phyloP scores from a whole-genome alignment of 1,284 basidiomycete genomes.

The Thecaphora thlaspeos region DNA sequence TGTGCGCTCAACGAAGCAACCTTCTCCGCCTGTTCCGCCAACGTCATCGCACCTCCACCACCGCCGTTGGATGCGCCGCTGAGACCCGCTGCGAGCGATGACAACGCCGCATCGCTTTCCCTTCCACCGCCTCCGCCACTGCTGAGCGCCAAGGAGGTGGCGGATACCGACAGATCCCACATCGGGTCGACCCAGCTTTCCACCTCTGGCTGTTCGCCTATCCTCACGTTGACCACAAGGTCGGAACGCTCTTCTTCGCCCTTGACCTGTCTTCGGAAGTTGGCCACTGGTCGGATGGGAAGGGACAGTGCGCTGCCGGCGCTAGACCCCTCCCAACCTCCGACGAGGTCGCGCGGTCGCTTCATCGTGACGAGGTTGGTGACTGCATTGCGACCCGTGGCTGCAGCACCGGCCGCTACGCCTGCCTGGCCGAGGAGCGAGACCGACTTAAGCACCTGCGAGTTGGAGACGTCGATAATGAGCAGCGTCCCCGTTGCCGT shows the following conservation, averaged over 20 bases:
- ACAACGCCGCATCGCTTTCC: neutral
- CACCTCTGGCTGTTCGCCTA: neutral
- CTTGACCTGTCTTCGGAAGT: slow-evolving; percentile 8
- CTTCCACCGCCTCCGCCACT: neutral
- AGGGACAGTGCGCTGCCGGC: slow-evolving; percentile 9
- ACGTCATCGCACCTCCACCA: neutral
- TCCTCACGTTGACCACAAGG: neutral
- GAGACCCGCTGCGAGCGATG: neutral
- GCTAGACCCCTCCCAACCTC: slow-evolving; percentile 21
- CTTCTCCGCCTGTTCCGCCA: neutral
- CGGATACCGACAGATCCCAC: slow-evolving; percentile 13
- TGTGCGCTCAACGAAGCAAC: slow-evolving; percentile 6
- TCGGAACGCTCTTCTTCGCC: neutral
- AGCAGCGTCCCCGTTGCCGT: slow-evolving; percentile 67
- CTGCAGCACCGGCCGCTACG: slow-evolving; percentile 9
- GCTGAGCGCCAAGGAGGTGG: neutral
- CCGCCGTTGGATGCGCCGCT: slow-evolving; percentile 1
- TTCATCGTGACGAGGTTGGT: slow-evolving; percentile 28
- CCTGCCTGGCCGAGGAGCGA: slow-evolving; percentile 26
- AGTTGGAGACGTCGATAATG: slow-evolving; percentile 82
- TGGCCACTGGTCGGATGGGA: slow-evolving; percentile 21
- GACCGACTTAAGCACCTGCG: slow-evolving; percentile 80
- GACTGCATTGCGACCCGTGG: slow-evolving; percentile 34
- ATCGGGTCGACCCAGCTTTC: slow-evolving; percentile 24
- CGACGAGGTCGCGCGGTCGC: slow-evolving; percentile 36